Evolutionary conservation across 371 early-diverging fungal species (phyloP).

Genomic region (Mortierella sp.): DNA sequence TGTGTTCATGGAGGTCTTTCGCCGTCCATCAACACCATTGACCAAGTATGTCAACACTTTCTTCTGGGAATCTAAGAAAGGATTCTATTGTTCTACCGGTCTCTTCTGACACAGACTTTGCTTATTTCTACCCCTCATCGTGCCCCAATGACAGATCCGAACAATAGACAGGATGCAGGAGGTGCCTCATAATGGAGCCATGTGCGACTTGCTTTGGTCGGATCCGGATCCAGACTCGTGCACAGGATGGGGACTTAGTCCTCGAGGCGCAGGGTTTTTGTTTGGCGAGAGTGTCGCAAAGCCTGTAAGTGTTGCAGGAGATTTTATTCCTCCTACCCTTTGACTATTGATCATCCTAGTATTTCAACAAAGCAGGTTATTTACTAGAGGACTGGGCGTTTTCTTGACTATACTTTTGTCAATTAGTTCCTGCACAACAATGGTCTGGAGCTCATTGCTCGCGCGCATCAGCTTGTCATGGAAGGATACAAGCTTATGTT

Average conservation of each 20-base stretch:
- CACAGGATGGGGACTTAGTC: slow-evolving; percentile 94
- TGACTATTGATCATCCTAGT: not conserved
- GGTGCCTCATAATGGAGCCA: slow-evolving; percentile 98
- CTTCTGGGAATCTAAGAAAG: no score
- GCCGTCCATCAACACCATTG: slow-evolving; percentile 92
- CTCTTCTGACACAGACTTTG: not conserved
- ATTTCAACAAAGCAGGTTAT: no score
- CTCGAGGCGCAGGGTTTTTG: slow-evolving; percentile 98
- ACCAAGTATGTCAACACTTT: slow-evolving; percentile 72
- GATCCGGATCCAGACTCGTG: slow-evolving; percentile 92
- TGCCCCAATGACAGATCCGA: slow-evolving; percentile 77
- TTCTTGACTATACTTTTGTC: not conserved
- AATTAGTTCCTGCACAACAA: slow-evolving; percentile 91
- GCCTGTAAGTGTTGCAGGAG: slow-evolving; percentile 68
- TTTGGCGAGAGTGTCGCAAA: slow-evolving; percentile 95
- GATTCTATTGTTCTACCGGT: not conserved
- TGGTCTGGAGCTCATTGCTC: slow-evolving; percentile 92
- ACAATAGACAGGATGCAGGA: slow-evolving; percentile 98
- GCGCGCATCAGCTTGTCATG: slow-evolving; percentile 99
- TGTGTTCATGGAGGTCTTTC: slow-evolving; percentile 99
- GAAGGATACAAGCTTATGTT: slow-evolving; percentile 98
- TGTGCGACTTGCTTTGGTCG: slow-evolving; percentile 99
- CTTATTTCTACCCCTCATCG: not conserved
- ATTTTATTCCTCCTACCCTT: not conserved
- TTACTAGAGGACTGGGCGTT: no score